Base-by-base conservation (phyloP, 768 basidiomycete species). In the Melanogaster broomeanus region DNA sequence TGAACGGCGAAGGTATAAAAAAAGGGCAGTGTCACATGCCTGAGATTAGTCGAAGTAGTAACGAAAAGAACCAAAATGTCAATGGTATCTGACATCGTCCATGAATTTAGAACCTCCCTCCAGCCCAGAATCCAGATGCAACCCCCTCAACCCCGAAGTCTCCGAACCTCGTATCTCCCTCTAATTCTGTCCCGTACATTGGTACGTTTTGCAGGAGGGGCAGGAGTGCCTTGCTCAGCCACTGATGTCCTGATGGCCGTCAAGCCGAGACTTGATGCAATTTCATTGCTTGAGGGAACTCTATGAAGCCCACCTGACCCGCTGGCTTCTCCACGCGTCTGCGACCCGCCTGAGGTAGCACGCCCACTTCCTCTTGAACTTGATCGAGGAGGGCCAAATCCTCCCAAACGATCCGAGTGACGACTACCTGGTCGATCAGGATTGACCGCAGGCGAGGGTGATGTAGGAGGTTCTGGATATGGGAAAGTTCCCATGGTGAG, bases 131-230 rank as follows among this genome's bases (percentile, higher is more conserved):
- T 6, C 80, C 80, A 42, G 78, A 79, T n/a, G 85, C 85, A 50
- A 90, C 82, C 12, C 88, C 85, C 61, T 88, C 85, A 22, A 88
- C 75, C 34, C 89, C 89, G 63, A 90, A 91, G 69, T 91, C 89
- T 6, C 89, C 89, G 63, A 92, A 92, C 45, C 89, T 81, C n/a
- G 85, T 85, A 62, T 91, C 88, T 28, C 74, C 74, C n/a, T 89
- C 88, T 38, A 90, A 70, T 68, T 91, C 89, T 0, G 89, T 91
- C 8, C 89, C 89, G 65, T 90, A 91, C 84, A 91, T 88, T 6
- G 89, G n/a, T 91, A 52, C 83, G 79, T 62, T 79, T 82, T 57
- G 78, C 75, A 4, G 77, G 74, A 22, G 74, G 74, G 15, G 66
- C 74, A 15, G 77, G 77, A 16, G 72, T 73, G 16, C 63, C 67